Conservation (phyloP, 2,329 filamentous ascomycete genomes). For the Epichloe bromicola region DNA sequence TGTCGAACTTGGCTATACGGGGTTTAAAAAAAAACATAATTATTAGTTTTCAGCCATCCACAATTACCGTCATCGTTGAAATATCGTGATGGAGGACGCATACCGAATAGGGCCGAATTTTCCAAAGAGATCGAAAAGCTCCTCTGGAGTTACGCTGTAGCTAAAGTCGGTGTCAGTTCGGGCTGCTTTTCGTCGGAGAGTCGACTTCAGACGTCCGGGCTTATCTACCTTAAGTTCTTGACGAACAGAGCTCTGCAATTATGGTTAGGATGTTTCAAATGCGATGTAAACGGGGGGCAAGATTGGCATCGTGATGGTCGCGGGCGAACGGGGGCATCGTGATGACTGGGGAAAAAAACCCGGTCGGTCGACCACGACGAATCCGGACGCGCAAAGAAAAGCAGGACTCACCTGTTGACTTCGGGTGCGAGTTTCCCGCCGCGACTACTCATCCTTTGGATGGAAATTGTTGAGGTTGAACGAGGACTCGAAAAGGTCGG, state of each 20-base stretch:
- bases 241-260: conserved; percentile 86
- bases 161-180: conserved; percentile 32
- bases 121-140: conserved; percentile 96
- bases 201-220: neutral
- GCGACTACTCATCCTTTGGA: conserved; percentile 90
- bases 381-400: conserved; percentile 7
- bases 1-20: conserved; percentile 81
- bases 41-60: conserved; percentile 1
- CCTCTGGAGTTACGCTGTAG: conserved; percentile 97
- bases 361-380: conserved; percentile 1
- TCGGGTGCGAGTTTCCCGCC: conserved; percentile 96
- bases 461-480: conserved; percentile 19
- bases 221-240: conserved; percentile 84
- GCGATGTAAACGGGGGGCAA: neutral
- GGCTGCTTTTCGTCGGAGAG: neutral
- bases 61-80: neutral
- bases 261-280: conserved; percentile 18
- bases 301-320: neutral
- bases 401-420: conserved; percentile 72
- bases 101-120: conserved; percentile 95
- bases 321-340: neutral
- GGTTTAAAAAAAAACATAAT: conserved; percentile 5
- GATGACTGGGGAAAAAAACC: neutral
- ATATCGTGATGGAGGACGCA: conserved; percentile 18
- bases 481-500: conserved; percentile 17